Evolutionary conservation across 1,139 yeast genomes (phyloP).

Genomic region (Geotrichum aggregatum): DNA sequence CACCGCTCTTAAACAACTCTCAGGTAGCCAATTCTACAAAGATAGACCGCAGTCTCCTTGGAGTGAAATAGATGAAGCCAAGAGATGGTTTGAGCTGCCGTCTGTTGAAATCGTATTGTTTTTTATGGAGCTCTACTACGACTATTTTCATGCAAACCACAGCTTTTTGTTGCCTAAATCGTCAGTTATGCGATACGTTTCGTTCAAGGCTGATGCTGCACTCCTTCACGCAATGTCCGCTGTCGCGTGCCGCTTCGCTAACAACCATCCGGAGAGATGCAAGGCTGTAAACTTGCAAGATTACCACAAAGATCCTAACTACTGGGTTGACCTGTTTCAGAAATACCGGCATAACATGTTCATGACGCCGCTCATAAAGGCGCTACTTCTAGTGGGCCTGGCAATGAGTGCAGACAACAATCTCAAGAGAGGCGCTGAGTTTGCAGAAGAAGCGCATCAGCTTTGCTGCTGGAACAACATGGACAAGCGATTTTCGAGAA

Average conservation of each 20-base stretch:
- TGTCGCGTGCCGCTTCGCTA: conserved; percentile 40
- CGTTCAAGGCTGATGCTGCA: conserved; percentile 42
- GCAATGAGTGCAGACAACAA: conserved; percentile 14
- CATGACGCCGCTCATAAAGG: conserved; percentile 23
- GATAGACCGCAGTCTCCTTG: too few species aligned
- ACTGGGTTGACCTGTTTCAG: conserved; percentile 28
- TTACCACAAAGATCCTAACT: conserved; percentile 28
- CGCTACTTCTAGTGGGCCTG: conserved; percentile 22
- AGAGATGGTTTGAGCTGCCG: conserved; percentile 43
- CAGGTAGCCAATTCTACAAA: too few species aligned
- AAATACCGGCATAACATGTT: conserved; percentile 23
- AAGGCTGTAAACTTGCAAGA: conserved; percentile 15
- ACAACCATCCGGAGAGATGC: conserved; percentile 22
- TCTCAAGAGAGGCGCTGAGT: background rate
- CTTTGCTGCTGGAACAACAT: conserved; percentile 16
- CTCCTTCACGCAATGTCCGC: conserved; percentile 49
- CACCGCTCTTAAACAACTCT: background rate
- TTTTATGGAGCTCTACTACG: conserved; percentile 48
- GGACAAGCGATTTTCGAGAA: conserved; percentile 13
- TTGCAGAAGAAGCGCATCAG: conserved; percentile 10
- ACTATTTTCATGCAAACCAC: conserved; percentile 47
- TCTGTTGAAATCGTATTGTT: conserved; percentile 40
- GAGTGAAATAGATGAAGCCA: too few species aligned
- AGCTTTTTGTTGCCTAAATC: conserved; percentile 46
- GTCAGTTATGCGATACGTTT: conserved; percentile 40